Evolutionary conservation across 331 rosid species (phyloP).

Genomic region (Pyracantha coccinea): DNA sequence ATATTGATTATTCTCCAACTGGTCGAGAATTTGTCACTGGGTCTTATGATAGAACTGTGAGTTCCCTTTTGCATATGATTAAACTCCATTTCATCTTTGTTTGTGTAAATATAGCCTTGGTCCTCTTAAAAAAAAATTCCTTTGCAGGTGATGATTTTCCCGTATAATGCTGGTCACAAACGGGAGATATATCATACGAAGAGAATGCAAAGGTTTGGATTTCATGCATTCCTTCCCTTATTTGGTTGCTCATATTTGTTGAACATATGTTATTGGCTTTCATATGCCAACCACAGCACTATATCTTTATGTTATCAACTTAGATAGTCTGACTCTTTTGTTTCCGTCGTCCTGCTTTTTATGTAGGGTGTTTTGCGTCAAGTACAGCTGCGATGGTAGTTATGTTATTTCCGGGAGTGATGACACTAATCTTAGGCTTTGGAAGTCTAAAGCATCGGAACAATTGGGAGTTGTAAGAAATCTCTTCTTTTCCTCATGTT

Average conservation of each 20-base stretch:
- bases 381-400: slow-evolving; percentile 89
- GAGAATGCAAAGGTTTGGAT: slow-evolving; percentile 88
- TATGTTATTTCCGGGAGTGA: slow-evolving; percentile 96
- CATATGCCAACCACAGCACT: background rate
- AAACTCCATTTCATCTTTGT: background rate
- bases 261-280: background rate
- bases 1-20: slow-evolving; percentile 92
- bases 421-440: slow-evolving; percentile 91
- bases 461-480: slow-evolving; percentile 93
- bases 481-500: background rate
- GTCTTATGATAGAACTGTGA: slow-evolving; percentile 94
- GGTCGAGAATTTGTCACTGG: slow-evolving; percentile 99
- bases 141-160: slow-evolving; percentile 77
- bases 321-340: background rate
- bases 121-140: background rate
- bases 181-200: slow-evolving; percentile 88
- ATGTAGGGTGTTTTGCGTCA: slow-evolving; percentile 87
- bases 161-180: slow-evolving; percentile 87
- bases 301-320: background rate
- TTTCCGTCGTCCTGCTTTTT: slow-evolving; percentile 3
- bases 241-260: background rate
- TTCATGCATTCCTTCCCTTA: background rate
- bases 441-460: slow-evolving; percentile 98
- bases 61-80: slow-evolving; percentile 14
- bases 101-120: background rate